Evolutionary conservation across 108 stramenopile genomes (phyloP).

Genomic region (Phaeodactylum tricornutum): DNA sequence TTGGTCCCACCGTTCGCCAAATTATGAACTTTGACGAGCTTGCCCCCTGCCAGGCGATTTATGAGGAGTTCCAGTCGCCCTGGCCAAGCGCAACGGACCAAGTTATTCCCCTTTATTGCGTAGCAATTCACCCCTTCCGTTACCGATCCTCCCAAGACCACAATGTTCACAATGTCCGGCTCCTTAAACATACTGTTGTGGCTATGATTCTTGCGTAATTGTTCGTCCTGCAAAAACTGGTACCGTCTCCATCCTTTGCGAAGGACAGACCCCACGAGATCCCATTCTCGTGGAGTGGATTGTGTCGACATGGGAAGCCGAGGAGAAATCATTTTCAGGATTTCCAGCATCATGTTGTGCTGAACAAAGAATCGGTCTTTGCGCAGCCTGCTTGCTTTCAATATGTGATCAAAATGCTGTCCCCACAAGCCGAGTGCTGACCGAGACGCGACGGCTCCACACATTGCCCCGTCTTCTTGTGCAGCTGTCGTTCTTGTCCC

Average conservation of each 20-base stretch:
- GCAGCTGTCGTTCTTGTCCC: too few species aligned
- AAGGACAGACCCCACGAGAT: conserved; percentile 10
- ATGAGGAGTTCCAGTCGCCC: conserved; percentile 35
- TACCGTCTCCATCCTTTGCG: background rate
- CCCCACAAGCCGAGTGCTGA: conserved; percentile 23
- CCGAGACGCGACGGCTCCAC: background rate
- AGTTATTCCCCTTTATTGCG: background rate
- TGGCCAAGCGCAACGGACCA: conserved; percentile 53
- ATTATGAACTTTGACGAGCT: conserved; percentile 36
- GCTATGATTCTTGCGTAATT: background rate
- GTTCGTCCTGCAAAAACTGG: background rate
- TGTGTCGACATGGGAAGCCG: conserved; percentile 17
- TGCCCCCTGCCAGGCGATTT: conserved; percentile 6
- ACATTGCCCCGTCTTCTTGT: too few species aligned
- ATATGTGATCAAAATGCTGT: conserved; percentile 11
- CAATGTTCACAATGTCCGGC: conserved; percentile 15
- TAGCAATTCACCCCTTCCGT: conserved; percentile 61
- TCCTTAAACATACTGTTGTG: background rate
- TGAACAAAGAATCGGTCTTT: conserved; percentile 12
- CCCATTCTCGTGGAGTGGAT: conserved; percentile 20
- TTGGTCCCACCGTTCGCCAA: conserved; percentile 69
- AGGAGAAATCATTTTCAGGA: conserved; percentile 26
- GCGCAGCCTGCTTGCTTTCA: conserved; percentile 17
- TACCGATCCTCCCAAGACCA: conserved; percentile 72
- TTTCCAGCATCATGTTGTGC: conserved; percentile 22